Percentiles rank a stretch among this genome's conserved stretches.
These are phyloP conservation scores for Phylloboletellus chloephorus DNA, from an alignment of 1,284 basidiomycete genomes.

Conservation along the genomic window DNA sequence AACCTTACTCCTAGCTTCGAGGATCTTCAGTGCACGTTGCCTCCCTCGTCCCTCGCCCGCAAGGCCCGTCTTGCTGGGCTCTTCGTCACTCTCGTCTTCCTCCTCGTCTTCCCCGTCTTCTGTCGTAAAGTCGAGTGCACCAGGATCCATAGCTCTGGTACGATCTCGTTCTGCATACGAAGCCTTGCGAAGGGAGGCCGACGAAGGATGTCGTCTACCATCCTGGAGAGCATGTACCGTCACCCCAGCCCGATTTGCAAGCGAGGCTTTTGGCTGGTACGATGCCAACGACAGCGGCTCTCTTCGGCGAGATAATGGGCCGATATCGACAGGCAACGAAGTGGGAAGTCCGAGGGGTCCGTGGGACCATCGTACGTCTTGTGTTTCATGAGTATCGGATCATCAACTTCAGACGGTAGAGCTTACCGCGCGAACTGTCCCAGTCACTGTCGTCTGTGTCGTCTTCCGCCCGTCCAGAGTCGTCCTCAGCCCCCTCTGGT, in stretches of 20 bases:
- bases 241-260: constrained; percentile 33
- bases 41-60: constrained; percentile 43
- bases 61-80: constrained; percentile 19
- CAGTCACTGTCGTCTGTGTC: constrained; percentile 22
- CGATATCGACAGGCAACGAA: constrained; percentile 60
- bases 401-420: constrained; percentile 1
- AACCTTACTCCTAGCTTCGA: constrained; percentile 55
- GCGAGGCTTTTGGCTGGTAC: constrained; percentile 48
- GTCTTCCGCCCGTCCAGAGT: constrained; percentile 15
- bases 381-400: constrained; percentile 8
- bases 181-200: constrained; percentile 49
- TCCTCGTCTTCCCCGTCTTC: constrained; percentile 43
- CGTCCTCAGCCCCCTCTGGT: constrained; percentile 44
- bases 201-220: constrained; percentile 32
- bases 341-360: constrained; percentile 36
- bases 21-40: constrained; percentile 57
- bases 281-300: constrained; percentile 44
- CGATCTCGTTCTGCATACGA: constrained; percentile 65
- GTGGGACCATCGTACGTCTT: constrained; percentile 25
- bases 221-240: constrained; percentile 26
- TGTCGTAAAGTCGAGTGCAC: constrained; percentile 53
- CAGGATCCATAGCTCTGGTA: constrained; percentile 57
- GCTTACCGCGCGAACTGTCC: constrained; percentile 23
- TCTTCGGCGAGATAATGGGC: constrained; percentile 35
- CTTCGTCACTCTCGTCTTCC: constrained; percentile 36